These are phyloP conservation scores for Schrenkiella parvula DNA, from an alignment of 345 rosid species.

Conservation along the genomic window DNA sequence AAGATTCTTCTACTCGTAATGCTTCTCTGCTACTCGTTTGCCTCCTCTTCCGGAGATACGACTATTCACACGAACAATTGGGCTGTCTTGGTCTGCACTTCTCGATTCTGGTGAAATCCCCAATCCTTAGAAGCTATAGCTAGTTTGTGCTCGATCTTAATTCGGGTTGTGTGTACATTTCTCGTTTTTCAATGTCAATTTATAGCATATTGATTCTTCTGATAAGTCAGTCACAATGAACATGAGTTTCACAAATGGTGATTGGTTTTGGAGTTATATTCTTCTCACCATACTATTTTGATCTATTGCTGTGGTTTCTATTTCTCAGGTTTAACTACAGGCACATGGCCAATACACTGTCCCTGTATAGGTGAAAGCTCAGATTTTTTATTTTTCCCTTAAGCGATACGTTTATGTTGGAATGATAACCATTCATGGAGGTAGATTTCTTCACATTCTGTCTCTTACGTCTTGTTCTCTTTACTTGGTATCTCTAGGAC, in stretches of 20 bases:
- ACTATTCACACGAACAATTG: slow-evolving; percentile 91
- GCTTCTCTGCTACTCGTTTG: slow-evolving; percentile 34
- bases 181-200: not conserved
- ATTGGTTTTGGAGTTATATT: not conserved
- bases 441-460: not conserved
- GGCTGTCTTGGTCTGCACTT: slow-evolving; percentile 98
- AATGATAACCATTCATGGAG: not conserved
- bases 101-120: slow-evolving; percentile 78
- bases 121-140: not conserved
- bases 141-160: not conserved
- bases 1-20: slow-evolving; percentile 22
- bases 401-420: not conserved
- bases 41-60: slow-evolving; percentile 53
- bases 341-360: slow-evolving; percentile 95
- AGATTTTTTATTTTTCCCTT: not conserved
- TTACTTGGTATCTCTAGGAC: slow-evolving; percentile 55
- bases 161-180: not conserved
- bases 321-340: slow-evolving; percentile 93
- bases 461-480: not conserved
- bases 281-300: not conserved
- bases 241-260: not conserved
- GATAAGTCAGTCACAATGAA: not conserved
- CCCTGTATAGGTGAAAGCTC: slow-evolving; percentile 73
- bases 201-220: not conserved
- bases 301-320: slow-evolving; percentile 3